phyloP scores from a whole-genome alignment of 805 yeast genomes.

The Ascoidea asiatica region DNA sequence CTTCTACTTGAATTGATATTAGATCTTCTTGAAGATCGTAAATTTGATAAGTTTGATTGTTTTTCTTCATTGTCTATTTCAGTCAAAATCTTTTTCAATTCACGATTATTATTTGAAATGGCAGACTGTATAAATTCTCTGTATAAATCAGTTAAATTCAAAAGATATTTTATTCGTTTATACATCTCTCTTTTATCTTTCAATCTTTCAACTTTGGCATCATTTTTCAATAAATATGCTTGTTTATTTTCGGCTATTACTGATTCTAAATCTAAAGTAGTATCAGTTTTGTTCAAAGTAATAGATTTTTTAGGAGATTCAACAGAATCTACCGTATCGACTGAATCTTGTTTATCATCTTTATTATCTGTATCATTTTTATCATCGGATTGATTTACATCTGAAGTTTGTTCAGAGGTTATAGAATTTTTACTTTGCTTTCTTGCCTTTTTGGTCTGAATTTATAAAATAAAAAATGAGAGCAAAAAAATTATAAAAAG shows the following conservation, averaged over 20 bases:
- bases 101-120: constrained; percentile 48
- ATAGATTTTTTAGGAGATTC: no score
- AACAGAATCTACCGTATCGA: no score
- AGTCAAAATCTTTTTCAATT: constrained; percentile 34
- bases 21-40: constrained; percentile 5
- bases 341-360: no score
- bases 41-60: constrained; percentile 3
- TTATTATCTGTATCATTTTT: no score
- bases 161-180: constrained; percentile 50
- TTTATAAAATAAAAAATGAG: no score
- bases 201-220: constrained; percentile 19
- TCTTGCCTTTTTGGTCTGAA: no score
- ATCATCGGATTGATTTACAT: no score
- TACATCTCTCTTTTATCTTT: constrained; percentile 42
- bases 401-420: no score
- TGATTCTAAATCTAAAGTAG: no score
- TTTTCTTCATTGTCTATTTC: constrained; percentile 23
- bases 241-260: not conserved
- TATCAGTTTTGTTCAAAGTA: no score
- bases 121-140: constrained; percentile 54
- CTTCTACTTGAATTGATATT: constrained; percentile 7
- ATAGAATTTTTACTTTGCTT: no score
- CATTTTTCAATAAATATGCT: constrained; percentile 13
- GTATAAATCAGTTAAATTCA: constrained; percentile 54
- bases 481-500: no score